Conservation (phyloP, 2,329 filamentous ascomycete genomes). For the Arthrobotrys pseudoclavata region DNA sequence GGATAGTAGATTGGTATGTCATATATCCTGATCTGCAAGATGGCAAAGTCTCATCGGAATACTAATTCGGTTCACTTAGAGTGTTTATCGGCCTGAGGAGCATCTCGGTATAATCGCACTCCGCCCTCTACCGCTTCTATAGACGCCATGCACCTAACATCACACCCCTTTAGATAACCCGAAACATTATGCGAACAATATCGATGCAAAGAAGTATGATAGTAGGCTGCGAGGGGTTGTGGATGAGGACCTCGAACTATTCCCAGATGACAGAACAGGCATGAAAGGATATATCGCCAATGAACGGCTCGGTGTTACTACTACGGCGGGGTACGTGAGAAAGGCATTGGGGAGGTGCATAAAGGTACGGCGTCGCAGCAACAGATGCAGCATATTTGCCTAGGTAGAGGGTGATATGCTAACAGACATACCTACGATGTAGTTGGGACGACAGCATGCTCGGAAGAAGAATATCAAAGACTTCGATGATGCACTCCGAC, state of each 20-base stretch:
- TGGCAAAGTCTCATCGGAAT: not conserved
- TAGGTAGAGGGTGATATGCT: conserved; percentile 1
- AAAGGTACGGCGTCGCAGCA: conserved; percentile 25
- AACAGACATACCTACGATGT: conserved; percentile 68
- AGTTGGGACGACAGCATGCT: conserved; percentile 82
- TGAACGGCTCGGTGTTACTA: conserved; percentile 88
- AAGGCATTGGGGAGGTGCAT: conserved; percentile 61
- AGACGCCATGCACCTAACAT: conserved; percentile 16
- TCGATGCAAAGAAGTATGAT: conserved; percentile 87
- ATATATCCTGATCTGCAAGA: conserved; percentile 65
- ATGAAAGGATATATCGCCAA: conserved; percentile 99
- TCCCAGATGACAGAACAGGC: conserved; percentile 80
- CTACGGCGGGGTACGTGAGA: conserved; percentile 73
- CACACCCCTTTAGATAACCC: conserved; percentile 67
- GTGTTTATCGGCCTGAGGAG: conserved; percentile 75
- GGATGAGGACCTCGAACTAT: conserved; percentile 75
- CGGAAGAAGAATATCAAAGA: conserved; percentile 78
- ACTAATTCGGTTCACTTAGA: conserved; percentile 26
- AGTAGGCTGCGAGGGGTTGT: conserved; percentile 84
- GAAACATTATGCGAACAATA: conserved; percentile 85
- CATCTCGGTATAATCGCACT: conserved; percentile 74
- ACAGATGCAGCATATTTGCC: not conserved
- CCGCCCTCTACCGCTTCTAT: not conserved
- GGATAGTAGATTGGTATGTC: conserved; percentile 81
- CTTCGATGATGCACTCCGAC: conserved; percentile 85